A percentile compares a stretch with the other conserved stretches of the same genome.
phyloP scores from a whole-genome alignment of 306 rosid species.

The Ormosia semicastrata region DNA sequence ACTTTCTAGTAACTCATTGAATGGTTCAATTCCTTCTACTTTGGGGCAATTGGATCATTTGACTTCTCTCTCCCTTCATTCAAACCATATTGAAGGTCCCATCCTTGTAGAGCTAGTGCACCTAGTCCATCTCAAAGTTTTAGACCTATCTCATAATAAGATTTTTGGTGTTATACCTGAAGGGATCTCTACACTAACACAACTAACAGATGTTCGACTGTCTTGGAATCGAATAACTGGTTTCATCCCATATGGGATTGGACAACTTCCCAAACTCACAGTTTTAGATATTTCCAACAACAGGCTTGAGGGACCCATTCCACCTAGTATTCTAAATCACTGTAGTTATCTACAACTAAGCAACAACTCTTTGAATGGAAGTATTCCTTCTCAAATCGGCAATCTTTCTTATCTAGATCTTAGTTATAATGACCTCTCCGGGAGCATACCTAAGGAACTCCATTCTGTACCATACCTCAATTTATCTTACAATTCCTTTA shows the following conservation, averaged over 20 bases:
- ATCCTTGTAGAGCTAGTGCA: too few relatives aligned
- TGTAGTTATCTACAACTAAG: background rate
- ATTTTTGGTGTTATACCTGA: too few relatives aligned
- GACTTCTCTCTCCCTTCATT: too few relatives aligned
- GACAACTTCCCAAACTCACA: background rate
- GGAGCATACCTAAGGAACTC: background rate
- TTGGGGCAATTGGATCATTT: too few relatives aligned
- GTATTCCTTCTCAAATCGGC: background rate
- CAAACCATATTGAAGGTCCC: too few relatives aligned
- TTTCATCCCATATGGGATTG: background rate
- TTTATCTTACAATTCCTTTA: background rate
- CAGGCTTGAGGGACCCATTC: slow-evolving; percentile 11
- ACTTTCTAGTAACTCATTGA: too few relatives aligned
- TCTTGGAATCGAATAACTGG: background rate
- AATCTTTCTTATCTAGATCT: background rate
- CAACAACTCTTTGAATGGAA: background rate
- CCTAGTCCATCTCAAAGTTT: too few relatives aligned
- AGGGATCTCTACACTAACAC: too few relatives aligned
- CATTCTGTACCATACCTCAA: background rate
- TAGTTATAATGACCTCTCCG: background rate
- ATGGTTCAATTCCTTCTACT: too few relatives aligned
- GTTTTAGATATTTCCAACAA: slow-evolving; percentile 20
- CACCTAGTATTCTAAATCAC: background rate
- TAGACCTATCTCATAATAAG: too few relatives aligned
- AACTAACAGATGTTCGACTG: too few relatives aligned